Conservation (phyloP, 495 filamentous ascomycete genomes). For the Hypoxylon lenormandii region DNA sequence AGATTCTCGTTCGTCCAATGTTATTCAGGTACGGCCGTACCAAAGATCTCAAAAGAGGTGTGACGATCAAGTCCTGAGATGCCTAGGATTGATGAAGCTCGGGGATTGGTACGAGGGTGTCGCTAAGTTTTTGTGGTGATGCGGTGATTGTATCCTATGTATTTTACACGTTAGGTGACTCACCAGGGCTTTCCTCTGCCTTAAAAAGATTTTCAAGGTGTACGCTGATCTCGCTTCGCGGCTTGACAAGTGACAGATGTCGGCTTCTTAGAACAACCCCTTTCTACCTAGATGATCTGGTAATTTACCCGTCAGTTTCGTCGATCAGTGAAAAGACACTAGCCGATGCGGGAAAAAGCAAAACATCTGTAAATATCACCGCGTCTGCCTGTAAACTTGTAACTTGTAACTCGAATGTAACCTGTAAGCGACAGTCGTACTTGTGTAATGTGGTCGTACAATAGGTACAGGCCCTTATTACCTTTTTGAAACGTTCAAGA, state of each 20-base stretch:
- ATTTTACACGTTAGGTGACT: neutral
- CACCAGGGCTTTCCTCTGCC: neutral
- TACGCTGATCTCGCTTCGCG: neutral
- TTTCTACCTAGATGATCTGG: too few relatives aligned
- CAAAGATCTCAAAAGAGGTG: slow-evolving; percentile 37
- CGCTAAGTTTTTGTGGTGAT: slow-evolving; percentile 27
- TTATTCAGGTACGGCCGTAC: slow-evolving; percentile 44
- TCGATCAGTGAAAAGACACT: neutral
- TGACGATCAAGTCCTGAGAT: slow-evolving; percentile 40
- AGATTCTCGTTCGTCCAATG: slow-evolving; percentile 14
- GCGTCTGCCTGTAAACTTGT: neutral
- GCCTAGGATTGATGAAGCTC: slow-evolving; percentile 36
- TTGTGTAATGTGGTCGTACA: slow-evolving; percentile 23
- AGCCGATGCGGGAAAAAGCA: neutral
- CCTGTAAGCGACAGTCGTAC: slow-evolving; percentile 31
- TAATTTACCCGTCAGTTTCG: neutral
- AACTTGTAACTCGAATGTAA: slow-evolving; percentile 1
- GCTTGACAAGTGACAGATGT: slow-evolving; percentile 1
- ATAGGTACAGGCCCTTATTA: too few relatives aligned
- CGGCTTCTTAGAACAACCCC: neutral
- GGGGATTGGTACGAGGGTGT: slow-evolving; percentile 38
- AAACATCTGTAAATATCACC: slow-evolving; percentile 12
- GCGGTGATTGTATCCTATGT: too few relatives aligned
- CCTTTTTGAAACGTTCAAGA: too few relatives aligned
- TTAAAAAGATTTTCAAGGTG: neutral